Conservation (phyloP, 2,329 filamentous ascomycete species). For the Pyricularia pennisetigena region DNA sequence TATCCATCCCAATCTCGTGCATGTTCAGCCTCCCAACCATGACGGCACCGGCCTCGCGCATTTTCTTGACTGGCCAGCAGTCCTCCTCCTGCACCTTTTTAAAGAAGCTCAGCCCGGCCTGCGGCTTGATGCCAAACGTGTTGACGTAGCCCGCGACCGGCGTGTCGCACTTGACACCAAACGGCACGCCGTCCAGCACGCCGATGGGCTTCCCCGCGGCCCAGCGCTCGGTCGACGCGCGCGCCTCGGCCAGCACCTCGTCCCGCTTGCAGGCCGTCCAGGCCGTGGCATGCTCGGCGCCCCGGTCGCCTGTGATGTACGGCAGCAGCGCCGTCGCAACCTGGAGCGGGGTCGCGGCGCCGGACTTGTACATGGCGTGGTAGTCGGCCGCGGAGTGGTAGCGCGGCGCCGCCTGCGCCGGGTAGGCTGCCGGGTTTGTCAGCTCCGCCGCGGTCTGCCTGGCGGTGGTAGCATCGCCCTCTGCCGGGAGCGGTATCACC, state of each 20-base stretch:
- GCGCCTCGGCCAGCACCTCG: conserved; percentile 55
- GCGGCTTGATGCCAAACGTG: conserved; percentile 53
- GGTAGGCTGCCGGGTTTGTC: conserved; percentile 22
- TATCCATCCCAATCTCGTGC: conserved; percentile 72
- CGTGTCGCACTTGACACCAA: conserved; percentile 77
- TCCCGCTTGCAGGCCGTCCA: conserved; percentile 61
- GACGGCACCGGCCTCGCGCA: conserved; percentile 66
- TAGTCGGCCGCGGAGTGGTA: conserved; percentile 71
- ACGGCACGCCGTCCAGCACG: conserved; percentile 70
- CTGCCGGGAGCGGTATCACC: conserved; percentile 4
- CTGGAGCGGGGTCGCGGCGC: conserved; percentile 59
- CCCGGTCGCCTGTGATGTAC: conserved; percentile 50
- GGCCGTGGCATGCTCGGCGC: conserved; percentile 57
- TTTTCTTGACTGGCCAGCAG: conserved; percentile 57
- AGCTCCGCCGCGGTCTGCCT: conserved; percentile 25
- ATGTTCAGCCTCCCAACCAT: conserved; percentile 69
- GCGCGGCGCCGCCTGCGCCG: conserved; percentile 31
- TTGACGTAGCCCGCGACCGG: conserved; percentile 60
- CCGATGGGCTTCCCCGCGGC: conserved; percentile 54
- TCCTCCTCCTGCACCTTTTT: conserved; percentile 42
- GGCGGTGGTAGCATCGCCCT: background rate
- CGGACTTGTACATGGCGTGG: conserved; percentile 61
- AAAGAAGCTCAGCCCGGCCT: conserved; percentile 42
- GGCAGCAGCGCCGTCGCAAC: conserved; percentile 64
- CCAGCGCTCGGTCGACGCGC: conserved; percentile 64